phyloP scores from a whole-genome alignment of 2,329 filamentous ascomycete species.

The Pseudogymnoascus sp. region DNA sequence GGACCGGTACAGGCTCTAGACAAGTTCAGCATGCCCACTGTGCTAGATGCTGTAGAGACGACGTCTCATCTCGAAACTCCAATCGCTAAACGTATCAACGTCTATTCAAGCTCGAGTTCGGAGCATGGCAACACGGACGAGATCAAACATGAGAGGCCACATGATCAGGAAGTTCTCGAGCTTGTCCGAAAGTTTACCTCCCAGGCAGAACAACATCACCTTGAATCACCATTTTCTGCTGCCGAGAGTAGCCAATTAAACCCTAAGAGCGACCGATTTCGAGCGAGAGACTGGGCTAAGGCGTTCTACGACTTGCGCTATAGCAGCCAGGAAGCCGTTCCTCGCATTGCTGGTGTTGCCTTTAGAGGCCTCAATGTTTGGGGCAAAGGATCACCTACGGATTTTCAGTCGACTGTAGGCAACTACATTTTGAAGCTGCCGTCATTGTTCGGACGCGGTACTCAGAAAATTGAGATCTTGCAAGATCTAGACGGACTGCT shows the following conservation, averaged over 20 bases:
- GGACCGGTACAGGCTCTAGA: not conserved
- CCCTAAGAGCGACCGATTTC: not conserved
- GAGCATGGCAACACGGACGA: not conserved
- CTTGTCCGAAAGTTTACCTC: not conserved
- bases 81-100: not conserved
- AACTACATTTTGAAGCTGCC: constrained; percentile 14
- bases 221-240: not conserved
- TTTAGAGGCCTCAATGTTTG: constrained; percentile 20
- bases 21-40: not conserved
- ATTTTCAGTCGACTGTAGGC: constrained; percentile 24
- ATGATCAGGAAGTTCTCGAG: not conserved
- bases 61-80: not conserved
- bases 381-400: constrained; percentile 20
- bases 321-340: constrained; percentile 11
- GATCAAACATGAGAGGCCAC: not conserved
- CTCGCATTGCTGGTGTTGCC: constrained; percentile 18
- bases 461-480: constrained; percentile 51
- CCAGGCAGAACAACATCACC: not conserved
- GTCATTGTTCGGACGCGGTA: not conserved
- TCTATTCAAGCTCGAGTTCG: not conserved
- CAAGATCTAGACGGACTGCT: constrained; percentile 60
- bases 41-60: not conserved
- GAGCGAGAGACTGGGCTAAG: constrained; percentile 10
- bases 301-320: constrained; percentile 4
- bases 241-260: not conserved